Percentiles rank a stretch among this genome's conserved stretches.
phyloP scores from a whole-genome alignment of 805 yeast genomes.

The Ogataea salicorniae region DNA sequence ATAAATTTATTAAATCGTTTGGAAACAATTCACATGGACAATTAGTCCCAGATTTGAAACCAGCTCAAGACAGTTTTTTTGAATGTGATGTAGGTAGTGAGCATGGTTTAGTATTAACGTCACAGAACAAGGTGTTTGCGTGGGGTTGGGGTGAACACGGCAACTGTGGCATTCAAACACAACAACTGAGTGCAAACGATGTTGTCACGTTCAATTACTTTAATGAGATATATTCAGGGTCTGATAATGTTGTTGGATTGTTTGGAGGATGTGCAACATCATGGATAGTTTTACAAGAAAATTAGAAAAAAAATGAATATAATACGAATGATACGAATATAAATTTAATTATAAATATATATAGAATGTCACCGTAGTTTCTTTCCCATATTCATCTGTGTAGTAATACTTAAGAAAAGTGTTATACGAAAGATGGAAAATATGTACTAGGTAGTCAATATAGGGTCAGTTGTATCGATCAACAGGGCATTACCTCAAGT shows the following conservation, averaged over 20 bases:
- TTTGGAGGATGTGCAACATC: conserved; percentile 67
- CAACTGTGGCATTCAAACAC: conserved; percentile 59
- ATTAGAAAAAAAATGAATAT: too few species aligned
- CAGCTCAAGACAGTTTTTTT: conserved; percentile 1
- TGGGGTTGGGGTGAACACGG: conserved; percentile 99
- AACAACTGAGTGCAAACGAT: conserved; percentile 8
- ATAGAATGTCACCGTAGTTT: conserved; percentile 57
- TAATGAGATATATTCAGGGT: conserved; percentile 28
- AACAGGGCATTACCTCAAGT: conserved; percentile 4
- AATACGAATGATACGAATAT: too few species aligned
- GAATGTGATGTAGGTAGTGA: conserved; percentile 67
- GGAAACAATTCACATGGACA: conserved; percentile 85
- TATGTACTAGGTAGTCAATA: conserved; percentile 66
- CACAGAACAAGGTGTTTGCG: conserved; percentile 39
- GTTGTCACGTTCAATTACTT: conserved; percentile 35
- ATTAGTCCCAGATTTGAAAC: conserved; percentile 12
- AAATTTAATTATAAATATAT: not conserved
- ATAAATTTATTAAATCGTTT: conserved; percentile 35
- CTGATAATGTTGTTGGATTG: conserved; percentile 28
- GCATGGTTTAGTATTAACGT: conserved; percentile 57
- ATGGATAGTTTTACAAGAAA: conserved; percentile 39
- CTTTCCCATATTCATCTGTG: conserved; percentile 79
- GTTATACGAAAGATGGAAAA: conserved; percentile 62
- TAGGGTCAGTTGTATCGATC: conserved; percentile 60
- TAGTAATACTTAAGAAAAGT: conserved; percentile 14